These are phyloP conservation scores for Fragaria ananassa DNA, from an alignment of 306 rosid genomes.

Conservation along the genomic window DNA sequence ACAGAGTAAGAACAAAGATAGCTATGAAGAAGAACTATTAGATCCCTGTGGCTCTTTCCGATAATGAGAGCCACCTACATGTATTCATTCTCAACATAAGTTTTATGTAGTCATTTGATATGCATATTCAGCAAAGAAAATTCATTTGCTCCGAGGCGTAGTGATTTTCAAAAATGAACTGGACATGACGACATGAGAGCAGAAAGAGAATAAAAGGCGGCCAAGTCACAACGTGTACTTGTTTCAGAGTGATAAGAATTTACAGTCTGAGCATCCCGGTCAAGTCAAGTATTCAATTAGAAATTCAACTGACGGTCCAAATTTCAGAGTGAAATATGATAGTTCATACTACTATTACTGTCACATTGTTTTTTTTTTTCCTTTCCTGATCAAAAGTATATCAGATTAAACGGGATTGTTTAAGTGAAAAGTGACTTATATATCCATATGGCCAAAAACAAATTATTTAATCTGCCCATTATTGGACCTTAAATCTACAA, in stretches of 20 bases:
- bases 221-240: neutral
- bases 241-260: neutral
- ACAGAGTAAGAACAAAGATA: neutral
- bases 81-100: neutral
- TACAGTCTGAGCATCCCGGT: neutral
- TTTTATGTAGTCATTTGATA: neutral
- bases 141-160: neutral
- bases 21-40: neutral
- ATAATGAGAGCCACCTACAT: neutral
- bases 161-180: neutral
- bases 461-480: neutral
- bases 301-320: neutral
- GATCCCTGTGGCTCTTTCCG: neutral
- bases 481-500: neutral
- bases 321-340: neutral
- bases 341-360: neutral
- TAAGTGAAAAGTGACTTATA: neutral
- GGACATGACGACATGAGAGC: neutral
- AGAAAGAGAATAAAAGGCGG: neutral
- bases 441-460: neutral
- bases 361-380: neutral
- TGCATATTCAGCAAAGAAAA: neutral
- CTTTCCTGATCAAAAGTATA: neutral
- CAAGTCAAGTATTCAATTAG: neutral
- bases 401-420: neutral